A percentile compares a stretch with the other conserved stretches of the same genome.
phyloP scores from a whole-genome alignment of 345 rosid genomes.

The Linum trigynum region DNA sequence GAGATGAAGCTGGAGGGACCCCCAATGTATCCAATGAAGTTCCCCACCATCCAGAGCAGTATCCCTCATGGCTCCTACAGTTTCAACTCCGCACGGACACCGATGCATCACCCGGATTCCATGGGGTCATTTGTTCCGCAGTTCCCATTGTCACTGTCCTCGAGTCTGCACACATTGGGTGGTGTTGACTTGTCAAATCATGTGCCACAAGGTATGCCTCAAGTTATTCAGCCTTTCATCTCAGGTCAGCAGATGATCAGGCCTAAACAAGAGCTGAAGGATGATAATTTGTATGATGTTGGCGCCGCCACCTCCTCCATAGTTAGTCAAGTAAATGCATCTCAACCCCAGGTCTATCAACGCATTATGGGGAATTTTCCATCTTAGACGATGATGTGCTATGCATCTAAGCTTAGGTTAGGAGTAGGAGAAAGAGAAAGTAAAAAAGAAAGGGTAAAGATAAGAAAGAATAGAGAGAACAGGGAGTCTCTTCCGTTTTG shows the following conservation, averaged over 20 bases:
- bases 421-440: not conserved
- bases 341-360: constrained; percentile 27
- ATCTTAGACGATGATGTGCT: constrained; percentile 10
- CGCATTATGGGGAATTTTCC: constrained; percentile 28
- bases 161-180: constrained; percentile 18
- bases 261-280: constrained; percentile 42
- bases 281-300: constrained; percentile 29
- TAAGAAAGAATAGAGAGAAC: no score
- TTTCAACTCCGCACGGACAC: constrained; percentile 18
- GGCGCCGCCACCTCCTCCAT: constrained; percentile 14
- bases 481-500: no score
- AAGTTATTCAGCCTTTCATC: constrained; percentile 21
- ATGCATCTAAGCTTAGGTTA: not conserved
- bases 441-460: no score
- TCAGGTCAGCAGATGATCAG: constrained; percentile 29
- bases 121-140: constrained; percentile 28
- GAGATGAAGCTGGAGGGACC: constrained; percentile 38
- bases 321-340: constrained; percentile 24
- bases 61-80: constrained; percentile 30
- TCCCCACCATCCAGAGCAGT: constrained; percentile 27
- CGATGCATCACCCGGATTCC: constrained; percentile 27
- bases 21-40: constrained; percentile 39
- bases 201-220: constrained; percentile 14
- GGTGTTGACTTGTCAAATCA: constrained; percentile 18
- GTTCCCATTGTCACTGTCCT: constrained; percentile 36